Percentiles rank a stretch among this genome's conserved stretches.
Evolutionary conservation across 192 early-diverging fungal genomes (phyloP).

Genomic region (Funneliformis mosseae): DNA sequence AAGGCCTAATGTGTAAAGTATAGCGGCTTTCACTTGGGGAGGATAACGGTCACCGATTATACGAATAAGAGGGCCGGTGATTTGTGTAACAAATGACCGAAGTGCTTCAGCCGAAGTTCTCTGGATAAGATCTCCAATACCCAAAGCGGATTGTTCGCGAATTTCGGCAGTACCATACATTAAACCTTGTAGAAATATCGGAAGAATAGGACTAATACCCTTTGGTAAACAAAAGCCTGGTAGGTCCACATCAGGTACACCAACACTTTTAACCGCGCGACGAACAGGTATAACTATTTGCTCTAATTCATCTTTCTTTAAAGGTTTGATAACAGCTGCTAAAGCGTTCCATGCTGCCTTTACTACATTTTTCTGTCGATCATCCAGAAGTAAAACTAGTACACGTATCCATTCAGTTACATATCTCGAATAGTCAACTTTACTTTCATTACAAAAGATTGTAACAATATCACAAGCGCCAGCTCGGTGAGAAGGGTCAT

Average conservation of each 20-base stretch:
- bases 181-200: constrained; percentile 92
- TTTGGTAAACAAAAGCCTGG: constrained; percentile 91
- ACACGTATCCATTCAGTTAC: constrained; percentile 80
- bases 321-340: constrained; percentile 73
- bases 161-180: constrained; percentile 83
- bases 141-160: constrained; percentile 84
- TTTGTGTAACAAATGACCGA: constrained; percentile 89
- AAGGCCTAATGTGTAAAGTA: constrained; percentile 79
- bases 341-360: constrained; percentile 79
- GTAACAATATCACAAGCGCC: constrained; percentile 65
- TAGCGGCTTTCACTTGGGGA: constrained; percentile 90
- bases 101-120: constrained; percentile 76
- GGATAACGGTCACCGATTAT: constrained; percentile 95
- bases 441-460: constrained; percentile 66
- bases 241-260: constrained; percentile 57
- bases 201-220: constrained; percentile 87
- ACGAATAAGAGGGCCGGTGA: constrained; percentile 97
- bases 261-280: constrained; percentile 64
- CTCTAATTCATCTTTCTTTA: constrained; percentile 91
- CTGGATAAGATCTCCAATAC: constrained; percentile 75
- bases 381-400: constrained; percentile 74
- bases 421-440: constrained; percentile 64
- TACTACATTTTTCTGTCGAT: constrained; percentile 60
- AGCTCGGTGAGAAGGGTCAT: constrained; percentile 51
- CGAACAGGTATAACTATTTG: constrained; percentile 71